Evolutionary conservation across 2,329 filamentous ascomycete genomes (phyloP).

Genomic region (Trichophyton schoenleinii): DNA sequence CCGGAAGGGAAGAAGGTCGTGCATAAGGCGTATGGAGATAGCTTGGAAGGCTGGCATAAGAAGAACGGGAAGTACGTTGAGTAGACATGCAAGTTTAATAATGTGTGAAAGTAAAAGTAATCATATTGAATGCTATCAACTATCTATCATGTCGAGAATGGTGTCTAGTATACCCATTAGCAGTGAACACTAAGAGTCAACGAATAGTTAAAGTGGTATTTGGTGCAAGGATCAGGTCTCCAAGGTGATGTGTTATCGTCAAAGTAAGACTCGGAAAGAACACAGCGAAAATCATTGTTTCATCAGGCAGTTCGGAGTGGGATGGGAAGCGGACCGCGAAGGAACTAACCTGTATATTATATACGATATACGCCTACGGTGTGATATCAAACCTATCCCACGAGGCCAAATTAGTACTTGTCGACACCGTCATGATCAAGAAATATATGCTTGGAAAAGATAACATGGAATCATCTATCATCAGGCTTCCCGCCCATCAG

Average conservation of each 20-base stretch:
- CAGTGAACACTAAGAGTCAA: not conserved
- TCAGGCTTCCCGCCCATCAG: slow-evolving; percentile 25
- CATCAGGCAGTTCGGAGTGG: slow-evolving; percentile 40
- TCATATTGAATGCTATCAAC: not conserved
- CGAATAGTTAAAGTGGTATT: not conserved
- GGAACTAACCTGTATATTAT: slow-evolving; percentile 5
- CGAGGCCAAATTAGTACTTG: not conserved
- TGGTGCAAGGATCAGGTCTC: slow-evolving; percentile 44
- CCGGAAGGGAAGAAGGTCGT: slow-evolving; percentile 37
- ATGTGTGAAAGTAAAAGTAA: not conserved
- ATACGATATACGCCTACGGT: not conserved
- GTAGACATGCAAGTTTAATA: slow-evolving; percentile 9
- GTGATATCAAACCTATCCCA: not conserved
- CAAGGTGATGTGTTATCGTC: slow-evolving; percentile 53
- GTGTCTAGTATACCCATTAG: not conserved
- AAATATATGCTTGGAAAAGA: not conserved
- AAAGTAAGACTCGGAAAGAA: slow-evolving; percentile 50
- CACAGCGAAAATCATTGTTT: slow-evolving; percentile 50
- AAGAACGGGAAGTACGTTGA: slow-evolving; percentile 27
- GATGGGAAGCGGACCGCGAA: slow-evolving; percentile 6
- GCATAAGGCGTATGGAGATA: slow-evolving; percentile 29
- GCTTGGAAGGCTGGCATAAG: slow-evolving; percentile 38
- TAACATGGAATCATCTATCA: slow-evolving; percentile 25
- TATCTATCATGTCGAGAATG: not conserved
- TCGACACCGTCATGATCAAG: not conserved